phyloP scores from a whole-genome alignment of 176 grass and related monocot genomes.

The Oryza glumipatula region DNA sequence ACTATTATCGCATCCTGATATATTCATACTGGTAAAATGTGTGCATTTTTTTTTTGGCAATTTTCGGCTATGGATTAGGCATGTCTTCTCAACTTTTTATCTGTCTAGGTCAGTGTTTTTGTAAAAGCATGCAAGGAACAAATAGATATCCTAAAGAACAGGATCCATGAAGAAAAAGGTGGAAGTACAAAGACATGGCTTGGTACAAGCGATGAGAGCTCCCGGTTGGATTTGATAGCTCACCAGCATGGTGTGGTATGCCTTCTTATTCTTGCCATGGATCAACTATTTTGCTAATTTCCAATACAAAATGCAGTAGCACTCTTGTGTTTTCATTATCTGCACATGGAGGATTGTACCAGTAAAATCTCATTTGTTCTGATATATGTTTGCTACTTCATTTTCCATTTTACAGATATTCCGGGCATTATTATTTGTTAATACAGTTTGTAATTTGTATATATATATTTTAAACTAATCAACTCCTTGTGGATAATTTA shows the following conservation, averaged over 20 bases:
- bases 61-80: not conserved
- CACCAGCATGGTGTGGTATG: slow-evolving; percentile 98
- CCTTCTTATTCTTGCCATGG: slow-evolving; percentile 35
- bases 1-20: slow-evolving; percentile 6
- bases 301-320: not conserved
- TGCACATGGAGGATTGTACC: not conserved
- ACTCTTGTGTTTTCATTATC: not conserved
- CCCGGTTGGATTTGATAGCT: slow-evolving; percentile 84
- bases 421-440: too few relatives aligned
- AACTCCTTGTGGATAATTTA: not conserved
- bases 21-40: not conserved
- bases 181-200: slow-evolving; percentile 71
- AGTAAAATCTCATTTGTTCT: not conserved
- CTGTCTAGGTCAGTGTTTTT: slow-evolving; percentile 80
- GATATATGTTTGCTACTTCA: slow-evolving; percentile 5
- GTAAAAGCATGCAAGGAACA: slow-evolving; percentile 97
- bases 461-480: too few relatives aligned
- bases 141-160: slow-evolving; percentile 94
- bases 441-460: not conserved
- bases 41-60: not conserved
- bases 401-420: slow-evolving; percentile 1
- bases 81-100: slow-evolving; percentile 11
- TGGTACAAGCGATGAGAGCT: slow-evolving; percentile 58
- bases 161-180: slow-evolving; percentile 71
- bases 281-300: slow-evolving; percentile 24